These are phyloP conservation scores for Spathaspora sp. DNA, from an alignment of 1,139 yeast species.

Conservation along the genomic window DNA sequence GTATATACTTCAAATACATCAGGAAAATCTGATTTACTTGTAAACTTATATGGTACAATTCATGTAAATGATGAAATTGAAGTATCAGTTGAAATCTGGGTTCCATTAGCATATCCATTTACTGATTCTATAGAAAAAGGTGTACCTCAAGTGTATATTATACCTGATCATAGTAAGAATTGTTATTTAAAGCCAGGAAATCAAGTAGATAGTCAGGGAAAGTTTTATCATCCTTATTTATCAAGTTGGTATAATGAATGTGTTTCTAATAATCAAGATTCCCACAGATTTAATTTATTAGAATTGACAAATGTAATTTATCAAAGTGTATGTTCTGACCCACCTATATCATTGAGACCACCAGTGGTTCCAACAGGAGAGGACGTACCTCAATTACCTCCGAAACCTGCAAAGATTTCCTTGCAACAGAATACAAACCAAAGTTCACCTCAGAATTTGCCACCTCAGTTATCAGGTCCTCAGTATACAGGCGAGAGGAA, in stretches of 20 bases:
- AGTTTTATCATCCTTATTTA: constrained; percentile 68
- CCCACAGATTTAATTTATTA: constrained; percentile 32
- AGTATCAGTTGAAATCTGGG: constrained; percentile 74
- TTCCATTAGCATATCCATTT: constrained; percentile 69
- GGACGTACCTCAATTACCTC: constrained; percentile 15
- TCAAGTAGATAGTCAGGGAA: constrained; percentile 72
- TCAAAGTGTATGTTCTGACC: constrained; percentile 40
- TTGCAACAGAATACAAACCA: constrained; percentile 5
- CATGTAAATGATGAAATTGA: constrained; percentile 31
- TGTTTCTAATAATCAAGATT: constrained; percentile 8
- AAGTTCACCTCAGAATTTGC: not conserved
- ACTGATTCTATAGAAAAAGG: constrained; percentile 24
- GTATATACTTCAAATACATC: constrained; percentile 56
- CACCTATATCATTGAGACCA: constrained; percentile 20
- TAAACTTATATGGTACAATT: constrained; percentile 64
- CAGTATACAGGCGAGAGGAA: constrained; percentile 2
- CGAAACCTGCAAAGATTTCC: constrained; percentile 23
- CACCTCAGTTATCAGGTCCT: not conserved
- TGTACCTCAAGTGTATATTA: constrained; percentile 63
- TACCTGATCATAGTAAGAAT: constrained; percentile 45
- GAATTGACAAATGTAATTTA: constrained; percentile 37
- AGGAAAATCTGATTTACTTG: constrained; percentile 60
- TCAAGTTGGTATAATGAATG: constrained; percentile 52
- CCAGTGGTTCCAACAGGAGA: constrained; percentile 3
- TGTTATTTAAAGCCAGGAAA: constrained; percentile 55